Conservation (phyloP, 345 rosid genomes). For the Citrus unshiu region DNA sequence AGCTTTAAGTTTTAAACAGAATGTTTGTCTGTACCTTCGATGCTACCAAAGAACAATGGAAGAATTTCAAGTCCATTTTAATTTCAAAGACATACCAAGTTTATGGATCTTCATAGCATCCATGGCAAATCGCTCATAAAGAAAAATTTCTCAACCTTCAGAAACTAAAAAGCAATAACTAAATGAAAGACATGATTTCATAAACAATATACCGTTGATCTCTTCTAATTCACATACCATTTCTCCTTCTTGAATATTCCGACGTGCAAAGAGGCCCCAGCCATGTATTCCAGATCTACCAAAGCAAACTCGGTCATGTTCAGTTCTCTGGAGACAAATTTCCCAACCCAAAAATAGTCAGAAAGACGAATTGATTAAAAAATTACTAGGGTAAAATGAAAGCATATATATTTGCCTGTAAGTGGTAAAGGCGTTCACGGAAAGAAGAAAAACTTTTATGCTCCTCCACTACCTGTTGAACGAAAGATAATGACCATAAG, state of each 20-base stretch:
- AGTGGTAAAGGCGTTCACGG: conserved; percentile 81
- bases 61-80: background rate
- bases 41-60: background rate
- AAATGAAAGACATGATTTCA: background rate
- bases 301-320: conserved; percentile 83
- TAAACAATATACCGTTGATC: background rate
- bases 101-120: background rate
- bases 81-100: background rate
- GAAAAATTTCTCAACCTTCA: background rate
- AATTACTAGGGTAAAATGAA: conserved; percentile 5
- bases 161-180: background rate
- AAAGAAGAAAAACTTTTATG: conserved; percentile 80
- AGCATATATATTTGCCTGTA: conserved; percentile 60
- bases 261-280: conserved; percentile 97
- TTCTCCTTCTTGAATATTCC: conserved; percentile 96
- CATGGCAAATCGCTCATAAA: background rate
- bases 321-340: conserved; percentile 64
- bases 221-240: conserved; percentile 51
- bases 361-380: conserved; percentile 17
- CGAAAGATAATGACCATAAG: background rate
- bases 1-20: background rate
- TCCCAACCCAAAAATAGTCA: conserved; percentile 14
- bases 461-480: conserved; percentile 59
- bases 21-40: background rate
- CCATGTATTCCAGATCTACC: conserved; percentile 99